A percentile compares a stretch with the other conserved stretches of the same genome.
phyloP scores from a whole-genome alignment of 2,329 filamentous ascomycete genomes.

The Colletotrichum incanum region DNA sequence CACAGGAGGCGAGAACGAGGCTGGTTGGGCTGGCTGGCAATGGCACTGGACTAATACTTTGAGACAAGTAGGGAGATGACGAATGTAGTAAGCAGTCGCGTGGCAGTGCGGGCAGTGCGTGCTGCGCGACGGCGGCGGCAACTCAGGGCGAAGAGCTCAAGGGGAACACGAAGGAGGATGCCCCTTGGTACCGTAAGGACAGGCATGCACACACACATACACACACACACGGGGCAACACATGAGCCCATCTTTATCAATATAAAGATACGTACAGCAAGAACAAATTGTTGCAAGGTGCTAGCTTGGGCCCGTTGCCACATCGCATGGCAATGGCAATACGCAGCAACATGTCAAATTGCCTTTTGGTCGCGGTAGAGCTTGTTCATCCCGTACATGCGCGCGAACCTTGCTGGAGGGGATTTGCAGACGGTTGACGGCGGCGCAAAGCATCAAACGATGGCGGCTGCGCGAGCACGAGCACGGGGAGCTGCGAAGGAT shows the following conservation, averaged over 20 bases:
- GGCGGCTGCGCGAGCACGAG: not conserved
- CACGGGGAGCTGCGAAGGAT: not conserved
- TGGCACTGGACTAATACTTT: not conserved
- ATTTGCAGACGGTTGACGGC: not conserved
- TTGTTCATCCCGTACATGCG: constrained; percentile 15
- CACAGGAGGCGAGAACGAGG: not conserved
- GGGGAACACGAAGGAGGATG: not conserved
- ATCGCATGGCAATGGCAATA: not conserved
- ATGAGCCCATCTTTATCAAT: not conserved
- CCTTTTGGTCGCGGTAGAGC: not conserved
- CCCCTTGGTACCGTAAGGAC: not conserved
- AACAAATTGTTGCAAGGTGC: not conserved
- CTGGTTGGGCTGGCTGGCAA: not conserved
- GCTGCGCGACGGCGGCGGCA: constrained; percentile 8
- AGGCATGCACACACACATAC: not conserved
- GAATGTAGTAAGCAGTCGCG: constrained; percentile 38
- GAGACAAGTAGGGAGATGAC: constrained; percentile 20
- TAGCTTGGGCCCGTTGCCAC: not conserved
- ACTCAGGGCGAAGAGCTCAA: constrained; percentile 1
- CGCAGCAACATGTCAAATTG: not conserved
- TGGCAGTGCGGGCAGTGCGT: constrained; percentile 30
- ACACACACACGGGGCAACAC: not conserved
- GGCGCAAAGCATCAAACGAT: constrained; percentile 5
- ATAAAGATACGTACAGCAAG: not conserved
- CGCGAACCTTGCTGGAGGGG: not conserved